These are phyloP conservation scores for Suillus hirtellus DNA, from an alignment of 768 basidiomycete genomes.

Conservation along the genomic window DNA sequence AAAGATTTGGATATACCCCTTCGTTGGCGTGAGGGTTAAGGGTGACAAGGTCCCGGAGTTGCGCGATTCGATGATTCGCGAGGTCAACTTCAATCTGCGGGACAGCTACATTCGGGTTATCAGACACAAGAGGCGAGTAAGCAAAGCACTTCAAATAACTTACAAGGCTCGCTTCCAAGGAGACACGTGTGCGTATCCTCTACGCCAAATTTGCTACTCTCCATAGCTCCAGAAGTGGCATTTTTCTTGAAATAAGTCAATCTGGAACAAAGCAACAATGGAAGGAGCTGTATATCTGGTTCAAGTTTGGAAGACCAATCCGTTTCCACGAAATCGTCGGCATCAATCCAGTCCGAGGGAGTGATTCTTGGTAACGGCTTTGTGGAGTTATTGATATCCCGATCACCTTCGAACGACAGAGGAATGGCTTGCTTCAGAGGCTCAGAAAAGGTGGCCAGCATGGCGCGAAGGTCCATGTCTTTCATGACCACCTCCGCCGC, in stretches of 20 bases:
- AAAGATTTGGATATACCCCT: constrained; percentile 18
- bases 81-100: constrained; percentile 65
- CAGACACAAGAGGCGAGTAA: constrained; percentile 2
- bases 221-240: constrained; percentile 41
- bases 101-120: constrained; percentile 45
- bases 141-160: constrained; percentile 25
- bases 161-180: constrained; percentile 71
- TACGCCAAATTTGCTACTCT: constrained; percentile 77
- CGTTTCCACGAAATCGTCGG: constrained; percentile 81
- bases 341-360: constrained; percentile 66
- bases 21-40: constrained; percentile 14
- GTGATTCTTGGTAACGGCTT: constrained; percentile 37
- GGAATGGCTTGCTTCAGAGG: constrained; percentile 62
- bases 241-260: constrained; percentile 79
- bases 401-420: constrained; percentile 45
- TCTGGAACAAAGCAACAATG: constrained; percentile 75
- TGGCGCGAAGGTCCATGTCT: constrained; percentile 71
- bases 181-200: constrained; percentile 84
- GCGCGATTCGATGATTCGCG: constrained; percentile 52
- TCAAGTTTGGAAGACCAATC: constrained; percentile 57
- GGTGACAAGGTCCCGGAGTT: constrained; percentile 37
- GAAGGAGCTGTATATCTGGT: constrained; percentile 69
- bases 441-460: constrained; percentile 78
- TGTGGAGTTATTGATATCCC: constrained; percentile 37
- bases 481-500: constrained; percentile 83